phyloP scores from a whole-genome alignment of 495 filamentous ascomycete species.

The Podospora pseudoanserina region DNA sequence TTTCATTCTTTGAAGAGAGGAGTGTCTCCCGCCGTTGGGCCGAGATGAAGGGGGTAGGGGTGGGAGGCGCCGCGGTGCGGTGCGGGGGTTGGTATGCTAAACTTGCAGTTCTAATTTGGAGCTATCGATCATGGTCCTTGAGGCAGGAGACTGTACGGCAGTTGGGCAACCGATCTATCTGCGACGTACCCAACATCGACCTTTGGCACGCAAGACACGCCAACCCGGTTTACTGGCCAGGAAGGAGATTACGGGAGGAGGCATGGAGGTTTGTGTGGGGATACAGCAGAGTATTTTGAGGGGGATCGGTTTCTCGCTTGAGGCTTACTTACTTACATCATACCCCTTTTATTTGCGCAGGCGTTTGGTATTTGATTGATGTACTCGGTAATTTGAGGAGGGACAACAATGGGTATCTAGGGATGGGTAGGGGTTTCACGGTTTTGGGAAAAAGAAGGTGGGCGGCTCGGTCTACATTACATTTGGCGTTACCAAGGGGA shows the following conservation, averaged over 20 bases:
- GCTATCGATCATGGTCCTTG: not conserved
- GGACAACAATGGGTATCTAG: not conserved
- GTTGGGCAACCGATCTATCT: not conserved
- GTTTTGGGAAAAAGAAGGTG: not conserved
- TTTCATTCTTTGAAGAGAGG: conserved; percentile 17
- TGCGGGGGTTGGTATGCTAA: not conserved
- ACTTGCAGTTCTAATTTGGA: not conserved
- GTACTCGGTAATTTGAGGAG: not conserved
- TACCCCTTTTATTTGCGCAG: not conserved
- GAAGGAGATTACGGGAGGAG: not conserved
- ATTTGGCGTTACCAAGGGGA: not conserved
- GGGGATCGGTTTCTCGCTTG: too few species aligned
- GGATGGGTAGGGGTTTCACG: not conserved
- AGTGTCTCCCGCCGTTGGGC: not conserved
- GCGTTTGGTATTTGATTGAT: not conserved
- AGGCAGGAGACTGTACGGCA: not conserved
- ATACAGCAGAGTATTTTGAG: not conserved
- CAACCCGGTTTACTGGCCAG: not conserved
- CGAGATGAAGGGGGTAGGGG: too few species aligned
- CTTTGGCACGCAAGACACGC: not conserved
- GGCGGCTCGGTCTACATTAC: not conserved
- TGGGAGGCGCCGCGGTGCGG: not conserved
- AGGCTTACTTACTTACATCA: not conserved
- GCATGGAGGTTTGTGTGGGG: not conserved
- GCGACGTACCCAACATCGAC: not conserved